Conservation (phyloP, 1,139 yeast genomes). For the Candida gigantensis region DNA sequence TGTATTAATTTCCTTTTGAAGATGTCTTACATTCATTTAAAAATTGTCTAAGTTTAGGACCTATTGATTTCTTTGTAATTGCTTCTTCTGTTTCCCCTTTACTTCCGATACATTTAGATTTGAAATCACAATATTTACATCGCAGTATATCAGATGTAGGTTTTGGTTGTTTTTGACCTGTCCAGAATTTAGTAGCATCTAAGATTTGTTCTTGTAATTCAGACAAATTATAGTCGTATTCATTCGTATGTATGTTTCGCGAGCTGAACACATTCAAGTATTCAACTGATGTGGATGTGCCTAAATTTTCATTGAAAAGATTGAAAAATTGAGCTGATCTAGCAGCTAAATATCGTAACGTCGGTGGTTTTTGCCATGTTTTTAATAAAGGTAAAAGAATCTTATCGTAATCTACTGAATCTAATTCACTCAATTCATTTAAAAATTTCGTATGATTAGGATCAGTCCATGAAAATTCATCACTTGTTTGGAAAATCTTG, state of each 20-base stretch:
- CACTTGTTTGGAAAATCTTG: constrained; percentile 9
- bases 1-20: constrained; percentile 40
- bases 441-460: constrained; percentile 8
- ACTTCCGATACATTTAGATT: constrained; percentile 34
- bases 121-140: constrained; percentile 59
- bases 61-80: constrained; percentile 13
- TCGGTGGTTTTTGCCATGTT: constrained; percentile 55
- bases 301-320: constrained; percentile 32
- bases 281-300: constrained; percentile 48
- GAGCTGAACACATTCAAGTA: constrained; percentile 45
- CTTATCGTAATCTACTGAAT: constrained; percentile 15
- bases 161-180: constrained; percentile 49
- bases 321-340: constrained; percentile 52
- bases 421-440: constrained; percentile 14
- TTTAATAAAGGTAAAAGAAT: constrained; percentile 22
- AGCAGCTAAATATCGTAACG: constrained; percentile 57
- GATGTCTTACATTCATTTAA: constrained; percentile 34
- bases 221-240: constrained; percentile 34
- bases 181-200: constrained; percentile 52
- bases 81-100: constrained; percentile 17
- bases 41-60: constrained; percentile 18
- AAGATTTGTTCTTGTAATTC: constrained; percentile 27
- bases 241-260: constrained; percentile 36
- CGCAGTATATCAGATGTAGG: constrained; percentile 36
- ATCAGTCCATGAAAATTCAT: constrained; percentile 10